Percentiles rank a stretch among this genome's conserved stretches.
Conservation (phyloP, 2,329 filamentous ascomycete genomes). For the Mollisiaceae sp. region DNA sequence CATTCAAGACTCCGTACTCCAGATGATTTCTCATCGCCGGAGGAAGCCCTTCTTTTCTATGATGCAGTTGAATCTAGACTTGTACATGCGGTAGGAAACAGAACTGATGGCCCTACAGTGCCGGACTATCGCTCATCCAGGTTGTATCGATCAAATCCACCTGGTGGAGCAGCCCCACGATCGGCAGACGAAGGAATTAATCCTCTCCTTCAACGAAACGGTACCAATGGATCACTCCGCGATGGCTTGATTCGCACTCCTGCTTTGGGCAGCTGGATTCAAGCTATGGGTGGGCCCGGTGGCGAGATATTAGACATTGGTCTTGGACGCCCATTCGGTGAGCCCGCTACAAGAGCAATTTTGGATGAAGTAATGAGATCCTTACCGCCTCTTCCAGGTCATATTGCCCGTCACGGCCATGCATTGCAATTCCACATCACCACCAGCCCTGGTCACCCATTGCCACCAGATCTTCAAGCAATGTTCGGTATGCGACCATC, state of each 20-base stretch:
- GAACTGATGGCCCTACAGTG: slow-evolving; percentile 42
- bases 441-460: slow-evolving; percentile 52
- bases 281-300: slow-evolving; percentile 47
- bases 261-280: slow-evolving; percentile 58
- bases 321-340: slow-evolving; percentile 41
- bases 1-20: background rate
- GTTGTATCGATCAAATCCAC: slow-evolving; percentile 55
- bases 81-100: slow-evolving; percentile 9
- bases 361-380: slow-evolving; percentile 41
- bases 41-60: background rate
- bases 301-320: slow-evolving; percentile 40
- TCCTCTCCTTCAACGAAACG: slow-evolving; percentile 76
- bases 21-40: too few species aligned
- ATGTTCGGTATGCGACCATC: slow-evolving; percentile 45
- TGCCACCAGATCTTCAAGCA: slow-evolving; percentile 56
- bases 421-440: slow-evolving; percentile 66
- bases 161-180: slow-evolving; percentile 53
- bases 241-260: slow-evolving; percentile 55
- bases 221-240: slow-evolving; percentile 45
- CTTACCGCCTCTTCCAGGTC: slow-evolving; percentile 41
- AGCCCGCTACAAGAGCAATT: slow-evolving; percentile 37
- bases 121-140: slow-evolving; percentile 45
- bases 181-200: slow-evolving; percentile 82
- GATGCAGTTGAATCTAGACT: background rate
- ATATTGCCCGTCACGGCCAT: slow-evolving; percentile 51